phyloP scores from a whole-genome alignment of 192 early-diverging fungal species.

The Rhizophagus prolifer region DNA sequence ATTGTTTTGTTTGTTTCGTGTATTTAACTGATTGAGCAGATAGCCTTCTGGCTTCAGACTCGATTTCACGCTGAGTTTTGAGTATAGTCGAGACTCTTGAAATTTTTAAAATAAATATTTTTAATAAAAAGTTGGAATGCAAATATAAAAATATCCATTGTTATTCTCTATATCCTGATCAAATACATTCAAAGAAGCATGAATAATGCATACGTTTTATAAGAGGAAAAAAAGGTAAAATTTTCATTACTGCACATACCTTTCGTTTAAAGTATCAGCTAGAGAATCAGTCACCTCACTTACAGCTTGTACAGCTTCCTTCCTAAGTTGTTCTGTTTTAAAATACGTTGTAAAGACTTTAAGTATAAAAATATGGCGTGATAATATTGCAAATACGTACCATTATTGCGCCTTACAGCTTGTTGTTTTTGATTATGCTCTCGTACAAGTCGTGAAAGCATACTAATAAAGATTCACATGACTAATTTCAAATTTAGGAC shows the following conservation, averaged over 20 bases:
- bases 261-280: conserved; percentile 56
- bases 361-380: neutral
- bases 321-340: conserved; percentile 54
- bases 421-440: conserved; percentile 64
- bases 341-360: neutral
- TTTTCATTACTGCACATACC: no score
- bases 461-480: neutral
- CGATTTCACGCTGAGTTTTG: conserved; percentile 63
- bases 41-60: conserved; percentile 57
- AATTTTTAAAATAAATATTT: neutral
- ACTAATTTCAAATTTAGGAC: no score
- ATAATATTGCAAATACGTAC: conserved; percentile 33
- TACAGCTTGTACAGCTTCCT: conserved; percentile 52
- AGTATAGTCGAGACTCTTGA: conserved; percentile 59
- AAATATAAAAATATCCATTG: neutral
- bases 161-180: neutral
- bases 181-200: no score
- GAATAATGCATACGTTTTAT: no score
- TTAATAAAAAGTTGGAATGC: neutral
- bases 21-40: conserved; percentile 49
- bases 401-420: conserved; percentile 48
- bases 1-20: conserved; percentile 70
- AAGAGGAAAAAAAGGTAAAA: no score
- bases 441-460: conserved; percentile 50
- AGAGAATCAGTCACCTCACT: conserved; percentile 57